A percentile compares a stretch with the other conserved stretches of the same genome.
Evolutionary conservation across 2,329 filamentous ascomycete species (phyloP).

Genomic region (Aspergillus sp.): DNA sequence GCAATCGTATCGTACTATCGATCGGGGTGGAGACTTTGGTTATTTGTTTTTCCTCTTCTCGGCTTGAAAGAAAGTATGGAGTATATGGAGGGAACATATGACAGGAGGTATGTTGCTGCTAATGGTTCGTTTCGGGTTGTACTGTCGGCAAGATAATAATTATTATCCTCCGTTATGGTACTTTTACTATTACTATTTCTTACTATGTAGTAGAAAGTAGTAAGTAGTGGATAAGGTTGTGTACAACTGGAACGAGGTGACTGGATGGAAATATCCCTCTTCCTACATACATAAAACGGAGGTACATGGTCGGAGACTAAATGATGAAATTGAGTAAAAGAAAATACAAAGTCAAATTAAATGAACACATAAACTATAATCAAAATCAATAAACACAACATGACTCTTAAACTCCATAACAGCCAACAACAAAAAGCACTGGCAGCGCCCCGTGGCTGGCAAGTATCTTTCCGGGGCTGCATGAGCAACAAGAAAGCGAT

Average conservation of each 20-base stretch:
- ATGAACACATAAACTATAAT: neutral
- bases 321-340: neutral
- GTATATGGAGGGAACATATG: neutral
- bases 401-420: neutral
- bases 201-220: too few species aligned
- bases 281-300: neutral
- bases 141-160: neutral
- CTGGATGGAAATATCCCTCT: neutral
- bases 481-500: neutral
- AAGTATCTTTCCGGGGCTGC: slow-evolving; percentile 8
- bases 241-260: slow-evolving; percentile 9
- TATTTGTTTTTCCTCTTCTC: too few species aligned
- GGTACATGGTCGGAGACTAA: neutral
- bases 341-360: neutral
- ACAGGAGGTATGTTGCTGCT: neutral
- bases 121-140: neutral
- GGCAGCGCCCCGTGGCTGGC: slow-evolving; percentile 15
- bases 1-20: neutral
- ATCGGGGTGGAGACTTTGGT: neutral
- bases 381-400: neutral
- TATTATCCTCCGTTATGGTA: neutral
- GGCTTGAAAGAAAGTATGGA: too few species aligned
- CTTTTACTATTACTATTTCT: too few species aligned
- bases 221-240: neutral
- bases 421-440: neutral